Conservation (phyloP, 208 protist species). For the Leishmania arabica region DNA sequence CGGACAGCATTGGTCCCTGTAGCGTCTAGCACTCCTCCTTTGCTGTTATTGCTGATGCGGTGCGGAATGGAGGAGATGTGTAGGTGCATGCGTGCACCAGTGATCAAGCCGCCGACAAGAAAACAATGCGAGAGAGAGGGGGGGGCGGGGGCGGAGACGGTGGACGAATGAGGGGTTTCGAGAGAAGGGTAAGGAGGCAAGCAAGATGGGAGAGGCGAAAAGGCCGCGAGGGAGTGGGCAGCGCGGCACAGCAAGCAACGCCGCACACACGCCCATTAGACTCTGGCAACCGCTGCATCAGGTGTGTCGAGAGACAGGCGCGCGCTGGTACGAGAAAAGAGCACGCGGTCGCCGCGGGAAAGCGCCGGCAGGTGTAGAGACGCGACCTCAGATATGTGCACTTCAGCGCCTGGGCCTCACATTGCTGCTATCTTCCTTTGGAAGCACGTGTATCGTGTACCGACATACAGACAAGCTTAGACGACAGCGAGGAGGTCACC, state of each 20-base stretch:
- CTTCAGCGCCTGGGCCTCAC: too few relatives aligned
- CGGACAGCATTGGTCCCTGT: slow-evolving; percentile 8
- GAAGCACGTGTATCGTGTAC: background rate
- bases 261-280: background rate
- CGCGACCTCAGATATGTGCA: background rate
- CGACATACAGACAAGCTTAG: background rate
- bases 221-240: background rate
- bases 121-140: background rate
- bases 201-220: background rate
- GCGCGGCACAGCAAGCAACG: background rate
- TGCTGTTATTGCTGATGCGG: too few relatives aligned
- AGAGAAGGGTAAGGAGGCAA: background rate
- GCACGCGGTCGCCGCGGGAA: background rate
- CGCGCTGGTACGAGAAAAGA: background rate
- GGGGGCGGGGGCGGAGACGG: background rate
- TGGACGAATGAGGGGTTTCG: background rate
- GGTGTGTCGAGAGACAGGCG: too few relatives aligned
- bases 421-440: background rate
- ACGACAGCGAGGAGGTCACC: too few relatives aligned
- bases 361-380: background rate
- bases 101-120: too few relatives aligned
- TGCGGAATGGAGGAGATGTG: background rate
- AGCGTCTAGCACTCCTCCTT: background rate
- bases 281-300: background rate
- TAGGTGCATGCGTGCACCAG: background rate